Percentiles rank a stretch among this genome's conserved stretches.
Evolutionary conservation across 2,329 filamentous ascomycete species (phyloP).

Genomic region (Malbranchea zuffiana): DNA sequence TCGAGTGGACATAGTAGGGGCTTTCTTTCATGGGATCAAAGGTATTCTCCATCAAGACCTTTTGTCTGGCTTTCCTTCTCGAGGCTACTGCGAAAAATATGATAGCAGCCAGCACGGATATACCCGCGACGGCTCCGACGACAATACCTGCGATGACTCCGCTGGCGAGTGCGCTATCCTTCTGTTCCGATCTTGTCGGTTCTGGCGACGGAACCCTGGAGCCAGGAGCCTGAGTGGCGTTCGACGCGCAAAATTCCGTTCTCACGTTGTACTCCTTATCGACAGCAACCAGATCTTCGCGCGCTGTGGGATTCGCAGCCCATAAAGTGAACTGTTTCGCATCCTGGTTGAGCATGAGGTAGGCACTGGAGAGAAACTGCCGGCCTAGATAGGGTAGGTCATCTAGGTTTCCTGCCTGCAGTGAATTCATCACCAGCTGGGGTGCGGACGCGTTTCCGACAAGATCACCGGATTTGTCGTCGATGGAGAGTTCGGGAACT

Average conservation of each 20-base stretch:
- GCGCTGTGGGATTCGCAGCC: constrained; percentile 13
- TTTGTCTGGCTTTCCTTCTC: no score
- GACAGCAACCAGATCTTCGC: constrained; percentile 16
- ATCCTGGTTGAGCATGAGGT: constrained; percentile 24
- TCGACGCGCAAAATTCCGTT: constrained; percentile 1
- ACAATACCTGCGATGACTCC: no score
- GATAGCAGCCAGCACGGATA: no score
- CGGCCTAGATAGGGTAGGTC: constrained; percentile 20
- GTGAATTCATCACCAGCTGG: background rate
- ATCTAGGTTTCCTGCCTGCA: constrained; percentile 4
- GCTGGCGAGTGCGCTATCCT: no score
- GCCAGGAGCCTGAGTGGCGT: no score
- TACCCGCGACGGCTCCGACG: no score
- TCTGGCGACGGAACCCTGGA: no score
- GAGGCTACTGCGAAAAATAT: no score
- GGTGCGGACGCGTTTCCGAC: background rate
- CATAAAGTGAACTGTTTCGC: constrained; percentile 16
- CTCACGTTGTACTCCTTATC: background rate
- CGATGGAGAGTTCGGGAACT: constrained; percentile 19
- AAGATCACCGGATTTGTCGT: constrained; percentile 10
- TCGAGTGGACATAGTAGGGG: no score
- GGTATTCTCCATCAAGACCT: no score
- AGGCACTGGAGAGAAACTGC: constrained; percentile 24
- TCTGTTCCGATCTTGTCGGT: no score
- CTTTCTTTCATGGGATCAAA: no score